Evolutionary conservation across 1,284 basidiomycete species (phyloP), one percentile per base, ranked within the genome.

Genomic region (Tilletiopsis washingtonensis): DNA sequence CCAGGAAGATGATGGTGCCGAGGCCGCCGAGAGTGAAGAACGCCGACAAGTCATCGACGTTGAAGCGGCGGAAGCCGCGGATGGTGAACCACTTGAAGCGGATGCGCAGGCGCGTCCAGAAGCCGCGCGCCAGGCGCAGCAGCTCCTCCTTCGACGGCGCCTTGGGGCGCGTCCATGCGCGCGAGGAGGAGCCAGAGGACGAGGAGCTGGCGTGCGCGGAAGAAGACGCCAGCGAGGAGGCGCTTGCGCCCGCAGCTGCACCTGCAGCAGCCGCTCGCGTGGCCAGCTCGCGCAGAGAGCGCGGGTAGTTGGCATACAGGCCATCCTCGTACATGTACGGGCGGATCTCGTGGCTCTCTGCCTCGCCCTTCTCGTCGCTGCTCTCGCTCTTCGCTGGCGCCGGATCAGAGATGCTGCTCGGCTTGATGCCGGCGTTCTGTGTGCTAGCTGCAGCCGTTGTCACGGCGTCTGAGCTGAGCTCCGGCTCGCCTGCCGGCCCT

Each of bases 81-180:
- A 98, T 94, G 9, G 90, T 91, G 61, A 93, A 86, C 94, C 94
- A 99, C 73, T 91, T 91, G 77, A 96, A 89, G n/a, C 89, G 82
- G 59, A 99, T 88, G 14, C 85, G 81, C 29, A 88, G 74, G 2
- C 94, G 82, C 61, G 93, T 82, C 85, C 89, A 93, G 74, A 91
- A 91, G 5, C 85, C 84, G 40, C 81, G 86, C 3, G 93, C 84
- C 3, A 90, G 84, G 23, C 81, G 81, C 34, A 98, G 78, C 51
- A 97, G 83, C 64, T 97, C 89, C 32, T 72, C 70, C 11, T 70
- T 60, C 1, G 48, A 50, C 25, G 48, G 47, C 26, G 41, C 15
- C n/a, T 17, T n/a, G 14, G 47, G 47, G 12, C 48, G 15, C n/a
- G 6, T 42, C 43, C 48, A 45, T 14, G 12, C 21, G 25, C 37